Conservation (phyloP, 208 protist species). For the Leishmania lainsoni region DNA sequence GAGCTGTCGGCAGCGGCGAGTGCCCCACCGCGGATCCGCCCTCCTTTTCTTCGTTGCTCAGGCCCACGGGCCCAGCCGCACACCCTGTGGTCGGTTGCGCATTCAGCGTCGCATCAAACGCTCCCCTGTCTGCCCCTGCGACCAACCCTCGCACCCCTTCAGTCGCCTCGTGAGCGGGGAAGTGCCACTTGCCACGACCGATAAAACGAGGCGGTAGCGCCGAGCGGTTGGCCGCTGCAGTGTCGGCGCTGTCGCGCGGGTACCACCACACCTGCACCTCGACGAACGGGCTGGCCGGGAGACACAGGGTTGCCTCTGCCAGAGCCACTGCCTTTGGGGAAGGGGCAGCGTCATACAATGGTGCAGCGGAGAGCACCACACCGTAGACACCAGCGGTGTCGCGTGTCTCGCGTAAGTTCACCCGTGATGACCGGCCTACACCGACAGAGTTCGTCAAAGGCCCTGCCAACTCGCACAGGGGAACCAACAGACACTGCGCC, state of each 20-base stretch:
- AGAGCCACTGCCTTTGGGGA: not conserved
- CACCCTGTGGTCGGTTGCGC: not conserved
- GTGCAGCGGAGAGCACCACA: conserved; percentile 3
- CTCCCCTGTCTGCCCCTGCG: not conserved
- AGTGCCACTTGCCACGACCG: conserved; percentile 21
- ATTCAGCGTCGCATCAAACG: not conserved
- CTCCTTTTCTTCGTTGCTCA: not conserved
- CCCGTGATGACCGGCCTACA: not conserved
- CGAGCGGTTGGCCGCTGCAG: not conserved
- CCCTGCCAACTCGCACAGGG: not conserved
- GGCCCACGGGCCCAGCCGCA: not conserved
- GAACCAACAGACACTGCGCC: conserved; percentile 18
- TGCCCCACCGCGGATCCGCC: not conserved
- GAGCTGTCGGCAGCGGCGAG: not conserved
- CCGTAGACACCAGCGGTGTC: not conserved
- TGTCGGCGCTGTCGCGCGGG: not conserved
- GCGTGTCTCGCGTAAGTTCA: not conserved
- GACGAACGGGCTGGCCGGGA: conserved; percentile 17
- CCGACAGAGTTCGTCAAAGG: not conserved
- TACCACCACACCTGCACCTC: conserved; percentile 32
- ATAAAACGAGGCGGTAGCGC: conserved; percentile 13
- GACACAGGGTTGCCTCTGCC: conserved; percentile 19
- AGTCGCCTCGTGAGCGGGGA: conserved; percentile 3
- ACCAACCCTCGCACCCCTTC: not conserved
- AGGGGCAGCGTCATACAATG: not conserved